Conservation (phyloP, 1,284 basidiomycete genomes). For the Takashimella tepidaria region DNA sequence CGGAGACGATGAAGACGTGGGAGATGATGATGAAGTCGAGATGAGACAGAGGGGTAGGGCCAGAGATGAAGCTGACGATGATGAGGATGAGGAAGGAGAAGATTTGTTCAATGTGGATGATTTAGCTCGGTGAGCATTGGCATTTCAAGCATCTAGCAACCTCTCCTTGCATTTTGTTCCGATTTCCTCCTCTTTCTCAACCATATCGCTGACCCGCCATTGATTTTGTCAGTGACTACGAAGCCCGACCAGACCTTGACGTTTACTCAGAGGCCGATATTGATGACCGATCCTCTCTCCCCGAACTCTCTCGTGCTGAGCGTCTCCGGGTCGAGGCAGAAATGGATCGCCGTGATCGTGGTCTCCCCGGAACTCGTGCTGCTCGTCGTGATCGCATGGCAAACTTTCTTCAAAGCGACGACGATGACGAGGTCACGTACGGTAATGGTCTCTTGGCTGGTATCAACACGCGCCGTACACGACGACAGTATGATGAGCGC, state of each 20-base stretch:
- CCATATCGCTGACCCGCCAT: not conserved
- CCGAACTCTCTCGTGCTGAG: slow-evolving; percentile 64
- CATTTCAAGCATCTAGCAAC: too few species aligned
- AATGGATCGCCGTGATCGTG: slow-evolving; percentile 83
- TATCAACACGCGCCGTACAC: slow-evolving; percentile 65
- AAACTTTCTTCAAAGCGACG: slow-evolving; percentile 72
- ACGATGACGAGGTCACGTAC: slow-evolving; percentile 58
- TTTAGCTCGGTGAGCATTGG: slow-evolving; percentile 59
- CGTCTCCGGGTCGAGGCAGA: slow-evolving; percentile 79
- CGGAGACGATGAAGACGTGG: slow-evolving; percentile 75
- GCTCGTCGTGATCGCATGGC: slow-evolving; percentile 73
- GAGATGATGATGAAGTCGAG: slow-evolving; percentile 63
- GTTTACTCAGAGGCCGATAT: slow-evolving; percentile 80
- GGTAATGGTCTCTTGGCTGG: slow-evolving; percentile 55
- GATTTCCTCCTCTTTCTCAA: not conserved
- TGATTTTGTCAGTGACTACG: slow-evolving; percentile 71
- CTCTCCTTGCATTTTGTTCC: too few species aligned
- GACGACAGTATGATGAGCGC: slow-evolving; percentile 83
- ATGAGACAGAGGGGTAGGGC: slow-evolving; percentile 45
- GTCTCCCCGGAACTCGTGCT: slow-evolving; percentile 65
- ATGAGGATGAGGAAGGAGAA: slow-evolving; percentile 65
- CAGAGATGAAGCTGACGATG: slow-evolving; percentile 58
- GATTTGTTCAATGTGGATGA: slow-evolving; percentile 82
- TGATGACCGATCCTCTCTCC: slow-evolving; percentile 74
- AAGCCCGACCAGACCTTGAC: slow-evolving; percentile 74